A percentile compares a stretch with the other conserved stretches of the same genome.
phyloP scores from a whole-genome alignment of 23 red algal species.

The Chondrus crispus region DNA sequence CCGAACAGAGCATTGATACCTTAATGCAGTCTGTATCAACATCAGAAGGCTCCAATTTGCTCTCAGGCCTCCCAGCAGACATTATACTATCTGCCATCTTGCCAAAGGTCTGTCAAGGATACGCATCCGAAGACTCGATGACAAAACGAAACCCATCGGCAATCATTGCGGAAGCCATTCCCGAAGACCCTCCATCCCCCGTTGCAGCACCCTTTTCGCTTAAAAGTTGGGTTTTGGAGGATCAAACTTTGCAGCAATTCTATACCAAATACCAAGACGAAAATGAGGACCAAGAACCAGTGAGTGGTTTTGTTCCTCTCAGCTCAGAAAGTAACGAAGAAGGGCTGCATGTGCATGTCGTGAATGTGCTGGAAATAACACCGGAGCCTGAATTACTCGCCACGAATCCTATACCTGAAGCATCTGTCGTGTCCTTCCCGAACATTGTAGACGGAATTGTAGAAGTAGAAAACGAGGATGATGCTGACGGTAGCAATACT shows the following conservation, averaged over 20 bases:
- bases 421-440: too few species aligned
- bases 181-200: too few species aligned
- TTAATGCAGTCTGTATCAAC: not conserved
- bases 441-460: too few species aligned
- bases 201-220: not conserved
- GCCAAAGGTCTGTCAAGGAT: not conserved
- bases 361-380: too few species aligned
- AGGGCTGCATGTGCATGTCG: too few species aligned
- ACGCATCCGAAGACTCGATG: not conserved
- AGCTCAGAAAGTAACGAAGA: too few species aligned
- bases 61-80: not conserved
- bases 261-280: not conserved
- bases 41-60: not conserved
- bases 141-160: not conserved
- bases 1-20: not conserved
- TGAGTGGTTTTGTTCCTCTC: too few species aligned
- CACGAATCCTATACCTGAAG: too few species aligned
- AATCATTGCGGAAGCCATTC: not conserved
- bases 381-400: too few species aligned
- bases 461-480: too few species aligned
- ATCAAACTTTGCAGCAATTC: not conserved
- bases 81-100: not conserved
- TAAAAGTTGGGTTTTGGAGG: slow-evolving; percentile 15
- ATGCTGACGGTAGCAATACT: too few species aligned
- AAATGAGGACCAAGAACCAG: not conserved